phyloP scores from a whole-genome alignment of 495 filamentous ascomycete species.

The Elaphomyces granulatus region DNA sequence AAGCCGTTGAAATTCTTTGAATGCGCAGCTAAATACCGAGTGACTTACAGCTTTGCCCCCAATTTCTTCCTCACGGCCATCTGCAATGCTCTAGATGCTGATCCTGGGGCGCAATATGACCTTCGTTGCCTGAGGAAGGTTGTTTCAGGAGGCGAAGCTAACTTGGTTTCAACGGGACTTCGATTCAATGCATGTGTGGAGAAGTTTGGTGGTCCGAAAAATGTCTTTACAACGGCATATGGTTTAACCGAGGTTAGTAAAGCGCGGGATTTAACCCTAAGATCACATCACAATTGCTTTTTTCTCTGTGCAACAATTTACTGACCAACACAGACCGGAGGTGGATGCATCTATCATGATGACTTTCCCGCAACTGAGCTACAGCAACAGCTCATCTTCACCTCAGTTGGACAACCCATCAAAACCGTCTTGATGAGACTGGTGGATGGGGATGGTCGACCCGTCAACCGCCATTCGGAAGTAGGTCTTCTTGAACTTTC shows the following conservation, averaged over 20 bases:
- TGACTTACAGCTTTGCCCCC: slow-evolving; percentile 36
- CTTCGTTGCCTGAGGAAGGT: slow-evolving; percentile 14
- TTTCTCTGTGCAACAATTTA: too few species aligned
- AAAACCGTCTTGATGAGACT: slow-evolving; percentile 29
- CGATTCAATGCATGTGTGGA: too few species aligned
- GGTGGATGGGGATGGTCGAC: slow-evolving; percentile 2
- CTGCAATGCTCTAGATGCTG: not conserved
- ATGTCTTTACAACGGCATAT: slow-evolving; percentile 33
- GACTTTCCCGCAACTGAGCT: slow-evolving; percentile 25
- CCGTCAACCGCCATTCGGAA: not conserved
- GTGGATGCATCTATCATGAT: slow-evolving; percentile 29
- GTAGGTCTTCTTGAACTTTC: slow-evolving; percentile 15
- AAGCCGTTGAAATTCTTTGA: slow-evolving; percentile 28
- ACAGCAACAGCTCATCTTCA: slow-evolving; percentile 9
- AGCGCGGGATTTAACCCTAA: too few species aligned
- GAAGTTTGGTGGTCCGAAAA: slow-evolving; percentile 18
- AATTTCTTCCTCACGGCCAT: slow-evolving; percentile 37
- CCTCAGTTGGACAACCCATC: slow-evolving; percentile 28
- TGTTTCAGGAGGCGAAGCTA: slow-evolving; percentile 29
- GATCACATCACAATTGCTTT: too few species aligned
- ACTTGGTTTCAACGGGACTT: slow-evolving; percentile 14
- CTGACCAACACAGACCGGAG: too few species aligned
- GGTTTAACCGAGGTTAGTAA: too few species aligned
- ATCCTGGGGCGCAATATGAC: slow-evolving; percentile 5
- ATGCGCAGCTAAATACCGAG: slow-evolving; percentile 25